phyloP scores from a whole-genome alignment of 495 filamentous ascomycete species.

The Aspergillus sclerotioniger region DNA sequence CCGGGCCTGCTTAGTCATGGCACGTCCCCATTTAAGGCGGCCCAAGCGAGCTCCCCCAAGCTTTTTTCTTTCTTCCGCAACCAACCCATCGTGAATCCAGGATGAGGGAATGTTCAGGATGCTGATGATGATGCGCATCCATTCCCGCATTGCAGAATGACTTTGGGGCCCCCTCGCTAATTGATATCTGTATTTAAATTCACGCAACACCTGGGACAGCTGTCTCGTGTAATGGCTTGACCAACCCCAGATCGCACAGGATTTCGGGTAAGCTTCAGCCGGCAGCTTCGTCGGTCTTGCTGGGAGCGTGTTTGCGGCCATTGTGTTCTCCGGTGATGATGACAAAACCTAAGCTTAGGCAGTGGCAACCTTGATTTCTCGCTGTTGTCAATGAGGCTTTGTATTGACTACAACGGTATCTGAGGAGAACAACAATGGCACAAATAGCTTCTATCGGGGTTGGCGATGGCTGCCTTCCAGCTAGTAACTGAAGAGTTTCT shows the following conservation, averaged over 20 bases:
- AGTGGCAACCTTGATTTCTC: constrained; percentile 68
- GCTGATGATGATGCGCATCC: constrained; percentile 18
- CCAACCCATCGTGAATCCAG: constrained; percentile 6
- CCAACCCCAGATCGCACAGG: constrained; percentile 14
- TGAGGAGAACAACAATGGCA: constrained; percentile 57
- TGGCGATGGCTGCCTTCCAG: background rate
- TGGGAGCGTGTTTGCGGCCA: constrained; percentile 11
- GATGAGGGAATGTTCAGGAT: constrained; percentile 10
- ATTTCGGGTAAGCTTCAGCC: constrained; percentile 30
- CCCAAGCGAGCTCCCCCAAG: constrained; percentile 13
- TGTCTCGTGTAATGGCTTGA: background rate
- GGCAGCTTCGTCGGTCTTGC: constrained; percentile 12
- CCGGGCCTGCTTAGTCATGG: constrained; percentile 36
- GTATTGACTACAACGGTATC: constrained; percentile 99
- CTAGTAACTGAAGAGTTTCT: constrained; percentile 22
- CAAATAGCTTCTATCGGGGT: constrained; percentile 9
- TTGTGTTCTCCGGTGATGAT: constrained; percentile 41
- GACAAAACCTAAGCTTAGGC: constrained; percentile 46
- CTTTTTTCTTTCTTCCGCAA: constrained; percentile 25
- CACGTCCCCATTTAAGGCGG: constrained; percentile 27
- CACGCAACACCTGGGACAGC: background rate
- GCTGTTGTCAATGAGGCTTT: constrained; percentile 69
- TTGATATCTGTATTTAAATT: constrained; percentile 13
- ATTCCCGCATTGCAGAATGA: constrained; percentile 12
- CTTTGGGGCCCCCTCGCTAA: constrained; percentile 8